Conservation (phyloP, 2,329 filamentous ascomycete genomes). For the Atkinsonella hypoxylon region DNA sequence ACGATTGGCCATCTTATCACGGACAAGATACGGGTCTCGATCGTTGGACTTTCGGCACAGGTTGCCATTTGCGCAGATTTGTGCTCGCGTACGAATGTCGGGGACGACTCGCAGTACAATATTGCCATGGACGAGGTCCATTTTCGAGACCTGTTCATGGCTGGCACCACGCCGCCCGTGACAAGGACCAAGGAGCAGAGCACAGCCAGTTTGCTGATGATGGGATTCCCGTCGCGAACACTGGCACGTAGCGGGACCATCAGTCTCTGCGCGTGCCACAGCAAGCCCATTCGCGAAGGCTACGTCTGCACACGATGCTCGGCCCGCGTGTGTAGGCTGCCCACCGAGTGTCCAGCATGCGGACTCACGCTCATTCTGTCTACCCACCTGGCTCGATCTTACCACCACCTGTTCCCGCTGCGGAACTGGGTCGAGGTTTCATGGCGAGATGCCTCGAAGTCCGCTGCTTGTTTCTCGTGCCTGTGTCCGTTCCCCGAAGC, state of each 20-base stretch:
- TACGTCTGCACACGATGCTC: constrained; percentile 85
- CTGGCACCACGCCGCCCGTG: constrained; percentile 78
- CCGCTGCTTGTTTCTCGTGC: constrained; percentile 66
- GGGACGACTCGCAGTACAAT: constrained; percentile 63
- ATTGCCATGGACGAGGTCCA: constrained; percentile 69
- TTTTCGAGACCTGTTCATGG: constrained; percentile 80
- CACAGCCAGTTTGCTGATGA: constrained; percentile 69
- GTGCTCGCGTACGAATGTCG: constrained; percentile 74
- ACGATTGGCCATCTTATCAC: constrained; percentile 68
- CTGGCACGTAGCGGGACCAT: constrained; percentile 53
- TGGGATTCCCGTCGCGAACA: constrained; percentile 89
- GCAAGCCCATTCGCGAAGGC: constrained; percentile 66
- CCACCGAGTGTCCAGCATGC: constrained; percentile 83
- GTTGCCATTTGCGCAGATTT: constrained; percentile 88
- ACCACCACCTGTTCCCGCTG: constrained; percentile 84
- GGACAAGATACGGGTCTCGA: constrained; percentile 75
- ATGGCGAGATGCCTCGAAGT: constrained; percentile 58
- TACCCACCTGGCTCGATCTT: constrained; percentile 84
- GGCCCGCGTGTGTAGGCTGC: constrained; percentile 79
- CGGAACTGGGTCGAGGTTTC: constrained; percentile 83
- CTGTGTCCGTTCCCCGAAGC: constrained; percentile 55
- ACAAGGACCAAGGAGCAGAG: constrained; percentile 52
- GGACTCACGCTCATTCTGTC: constrained; percentile 86
- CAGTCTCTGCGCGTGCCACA: constrained; percentile 86
- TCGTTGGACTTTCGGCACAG: constrained; percentile 84